Evolutionary conservation across 2,329 filamentous ascomycete species (phyloP).

Genomic region (Phoma sp.): DNA sequence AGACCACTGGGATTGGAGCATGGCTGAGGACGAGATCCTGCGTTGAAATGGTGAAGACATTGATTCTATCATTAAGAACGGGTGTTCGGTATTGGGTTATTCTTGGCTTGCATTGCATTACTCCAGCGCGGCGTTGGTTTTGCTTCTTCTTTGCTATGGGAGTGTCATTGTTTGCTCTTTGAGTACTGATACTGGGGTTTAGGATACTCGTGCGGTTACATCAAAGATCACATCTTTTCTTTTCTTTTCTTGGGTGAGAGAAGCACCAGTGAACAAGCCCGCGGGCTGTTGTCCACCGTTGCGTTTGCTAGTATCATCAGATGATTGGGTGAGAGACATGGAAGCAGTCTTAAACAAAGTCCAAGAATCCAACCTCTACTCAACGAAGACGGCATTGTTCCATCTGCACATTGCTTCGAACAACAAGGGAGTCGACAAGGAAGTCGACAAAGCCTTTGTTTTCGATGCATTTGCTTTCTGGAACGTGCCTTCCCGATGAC

Average conservation of each 20-base stretch:
- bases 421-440: background rate
- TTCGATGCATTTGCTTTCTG: background rate
- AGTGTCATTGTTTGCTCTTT: background rate
- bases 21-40: conserved; percentile 32
- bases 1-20: conserved; percentile 31
- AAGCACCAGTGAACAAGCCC: background rate
- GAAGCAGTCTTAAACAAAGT: background rate
- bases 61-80: background rate
- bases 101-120: conserved; percentile 4
- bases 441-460: conserved; percentile 3
- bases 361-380: background rate
- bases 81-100: background rate
- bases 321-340: background rate
- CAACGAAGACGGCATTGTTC: background rate
- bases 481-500: conserved; percentile 12
- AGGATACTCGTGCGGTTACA: background rate
- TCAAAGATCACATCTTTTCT: background rate
- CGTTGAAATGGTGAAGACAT: background rate
- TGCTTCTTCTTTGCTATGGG: background rate
- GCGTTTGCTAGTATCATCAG: background rate
- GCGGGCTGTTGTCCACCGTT: no score
- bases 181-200: background rate
- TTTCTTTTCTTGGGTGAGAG: background rate
- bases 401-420: background rate
- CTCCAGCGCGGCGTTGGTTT: conserved; percentile 14